Evolutionary conservation across 2,329 filamentous ascomycete species (phyloP), one percentile per base, ranked within the genome.

Genomic region (Biscogniauxia marginata): DNA sequence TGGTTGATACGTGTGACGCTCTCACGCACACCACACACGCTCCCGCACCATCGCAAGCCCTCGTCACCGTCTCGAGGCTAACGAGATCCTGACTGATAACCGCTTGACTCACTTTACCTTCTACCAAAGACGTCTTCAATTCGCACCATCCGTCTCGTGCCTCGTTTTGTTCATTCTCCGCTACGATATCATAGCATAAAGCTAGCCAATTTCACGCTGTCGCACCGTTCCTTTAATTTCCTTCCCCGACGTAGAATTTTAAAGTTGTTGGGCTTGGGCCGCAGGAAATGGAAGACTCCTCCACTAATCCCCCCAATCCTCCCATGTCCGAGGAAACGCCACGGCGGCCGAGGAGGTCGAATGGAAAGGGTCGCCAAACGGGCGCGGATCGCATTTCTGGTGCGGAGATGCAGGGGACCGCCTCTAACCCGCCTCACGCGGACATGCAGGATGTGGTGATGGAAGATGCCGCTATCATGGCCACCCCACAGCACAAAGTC

Each of bases 401-500:
- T 23, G 21, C 45, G 16, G 9, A 34, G 6, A 39, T 39, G 13
- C 39, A 30, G 22, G n/a, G 43, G 21, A 25, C 18, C 34, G 45
- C 49, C 47, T 18, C 25, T 18, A 20, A 43, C 50, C 5, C n/a
- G 44, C 34, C 23, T 20, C 52, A 30, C 30, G 45, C 52, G n/a
- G 21, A 34, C 8, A 7, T 22, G 4, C 39, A 45, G 24, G 51
- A 57, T 25, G 13, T 53, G n/a, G 50, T 49, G 11, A 58, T 51
- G 52, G 50, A n/a, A 16, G 52, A 60, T 18, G 55, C 50, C 3
- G 34, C 47, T 8, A 19, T 52, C 30, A 49, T 39, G 24, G 46
- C 47, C 24, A 57, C 60, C 9, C 57, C 60, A 1, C 23, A 44
- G 24, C 54, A 56, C 18, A 39, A 21, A 9, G n/a, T 23, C 8